Evolutionary conservation across 2,329 filamentous ascomycete species (phyloP).

Genomic region (Alternaria sp.): DNA sequence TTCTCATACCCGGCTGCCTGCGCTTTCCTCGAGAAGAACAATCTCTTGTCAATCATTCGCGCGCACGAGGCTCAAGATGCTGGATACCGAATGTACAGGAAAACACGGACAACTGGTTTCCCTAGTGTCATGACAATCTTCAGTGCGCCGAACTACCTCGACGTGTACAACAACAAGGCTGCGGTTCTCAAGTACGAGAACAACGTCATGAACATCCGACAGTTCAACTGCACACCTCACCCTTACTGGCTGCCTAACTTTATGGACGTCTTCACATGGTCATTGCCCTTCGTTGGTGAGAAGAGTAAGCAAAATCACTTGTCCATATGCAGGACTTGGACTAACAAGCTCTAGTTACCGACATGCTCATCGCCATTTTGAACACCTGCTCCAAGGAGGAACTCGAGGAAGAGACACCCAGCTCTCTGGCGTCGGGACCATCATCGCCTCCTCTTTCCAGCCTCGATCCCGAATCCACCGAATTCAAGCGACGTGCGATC

Average conservation of each 20-base stretch:
- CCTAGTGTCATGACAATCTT: constrained; percentile 99
- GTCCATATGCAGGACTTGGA: not conserved
- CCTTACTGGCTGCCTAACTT: constrained; percentile 99
- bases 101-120: constrained; percentile 97
- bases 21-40: constrained; percentile 98
- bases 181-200: constrained; percentile 99
- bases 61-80: constrained; percentile 99
- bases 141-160: constrained; percentile 97
- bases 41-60: constrained; percentile 93
- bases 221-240: constrained; percentile 99
- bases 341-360: constrained; percentile 68
- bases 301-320: constrained; percentile 63
- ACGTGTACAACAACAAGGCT: constrained; percentile 99
- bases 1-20: constrained; percentile 98
- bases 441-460: constrained; percentile 73
- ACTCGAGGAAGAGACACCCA: constrained; percentile 85
- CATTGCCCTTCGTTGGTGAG: constrained; percentile 95
- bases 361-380: constrained; percentile 98
- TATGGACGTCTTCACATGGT: constrained; percentile 99
- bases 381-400: constrained; percentile 99
- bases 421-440: constrained; percentile 75
- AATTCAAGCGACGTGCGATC: constrained; percentile 95
- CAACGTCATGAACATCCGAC: constrained; percentile 99
- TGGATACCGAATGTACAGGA: constrained; percentile 98
- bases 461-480: constrained; percentile 83